These are phyloP conservation scores for Allantophomopsis lycopodina DNA, from an alignment of 2,329 filamentous ascomycete species.

Conservation along the genomic window DNA sequence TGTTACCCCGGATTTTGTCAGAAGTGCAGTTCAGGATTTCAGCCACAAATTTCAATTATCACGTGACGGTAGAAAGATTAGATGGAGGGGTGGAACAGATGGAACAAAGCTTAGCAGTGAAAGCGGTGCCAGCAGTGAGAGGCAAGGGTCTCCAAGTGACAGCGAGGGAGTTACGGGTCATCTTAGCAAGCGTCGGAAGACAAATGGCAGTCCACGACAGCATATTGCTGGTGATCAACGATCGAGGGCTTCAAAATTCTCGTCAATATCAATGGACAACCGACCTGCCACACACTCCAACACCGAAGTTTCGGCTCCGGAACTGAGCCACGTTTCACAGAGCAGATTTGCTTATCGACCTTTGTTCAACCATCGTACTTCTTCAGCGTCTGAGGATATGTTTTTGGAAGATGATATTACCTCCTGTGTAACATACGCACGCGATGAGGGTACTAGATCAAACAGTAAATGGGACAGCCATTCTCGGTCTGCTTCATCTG, in stretches of 20 bases:
- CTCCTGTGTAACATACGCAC: not conserved
- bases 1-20: slow-evolving; percentile 66
- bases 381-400: not conserved
- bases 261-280: too few species aligned
- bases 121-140: slow-evolving; percentile 34
- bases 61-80: slow-evolving; percentile 61
- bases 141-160: slow-evolving; percentile 22
- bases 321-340: not conserved
- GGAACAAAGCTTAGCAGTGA: slow-evolving; percentile 55
- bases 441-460: not conserved
- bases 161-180: slow-evolving; percentile 9
- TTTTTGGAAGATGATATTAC: slow-evolving; percentile 1
- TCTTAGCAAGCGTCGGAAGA: slow-evolving; percentile 12
- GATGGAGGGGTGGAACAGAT: slow-evolving; percentile 60
- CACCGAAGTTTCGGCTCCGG: not conserved
- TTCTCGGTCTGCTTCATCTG: not conserved
- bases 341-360: not conserved
- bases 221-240: slow-evolving; percentile 1
- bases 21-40: slow-evolving; percentile 53
- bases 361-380: not conserved
- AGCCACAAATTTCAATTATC: slow-evolving; percentile 70
- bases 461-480: not conserved
- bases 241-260: too few species aligned
- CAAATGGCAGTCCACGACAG: slow-evolving; percentile 2
- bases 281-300: not conserved